Base-by-base conservation (phyloP, 805 yeast genomes). In the Yamadazyma ubonensis region DNA sequence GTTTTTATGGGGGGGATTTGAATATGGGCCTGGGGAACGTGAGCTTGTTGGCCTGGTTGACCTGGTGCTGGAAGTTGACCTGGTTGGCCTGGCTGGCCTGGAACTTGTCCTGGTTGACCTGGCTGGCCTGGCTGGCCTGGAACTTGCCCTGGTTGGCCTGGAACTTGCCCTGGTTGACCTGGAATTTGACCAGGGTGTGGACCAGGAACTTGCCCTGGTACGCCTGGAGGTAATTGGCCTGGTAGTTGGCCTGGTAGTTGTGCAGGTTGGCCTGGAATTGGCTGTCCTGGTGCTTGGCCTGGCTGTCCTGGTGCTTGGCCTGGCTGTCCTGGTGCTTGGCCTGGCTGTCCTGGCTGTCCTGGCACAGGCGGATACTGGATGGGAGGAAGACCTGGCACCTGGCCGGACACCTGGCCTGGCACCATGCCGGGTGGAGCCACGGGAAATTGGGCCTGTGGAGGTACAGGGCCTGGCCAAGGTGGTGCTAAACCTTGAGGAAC, bases 341-440 rank as follows among this genome's bases (percentile, higher is more conserved):
- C 27, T 23, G 27, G 7, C 15, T 15, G 4, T 27, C 8, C 16
- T 27, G 30, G 30, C n/a, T n/a, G n/a, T n/a, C n/a, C n/a, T n/a
- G n/a, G n/a, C n/a, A n/a, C n/a, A n/a, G n/a, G n/a, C n/a, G n/a
- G n/a, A n/a, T n/a, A n/a, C n/a, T n/a, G n/a, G n/a, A n/a, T 10
- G 9, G 26, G 26, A 23, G 26, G 26, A 23, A 23, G 4, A 23
- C 26, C 26, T 6, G 33, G 33, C 6, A 30, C 23, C 33, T 4
- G 22, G 5, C 14, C 11, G 31, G 6, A 30, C 22, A 11, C 21
- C 33, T 17, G 33, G 7, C 35, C 35, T 11, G 26, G 17, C 10
- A 32, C 12, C 35, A 32, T 21, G 7, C 35, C 35, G 11, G 35
- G 29, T 3, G 29, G 37, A 18, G 37, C 30, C 11, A 16, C 37